Conservation (phyloP, 306 rosid species). For the Vicia faba region DNA sequence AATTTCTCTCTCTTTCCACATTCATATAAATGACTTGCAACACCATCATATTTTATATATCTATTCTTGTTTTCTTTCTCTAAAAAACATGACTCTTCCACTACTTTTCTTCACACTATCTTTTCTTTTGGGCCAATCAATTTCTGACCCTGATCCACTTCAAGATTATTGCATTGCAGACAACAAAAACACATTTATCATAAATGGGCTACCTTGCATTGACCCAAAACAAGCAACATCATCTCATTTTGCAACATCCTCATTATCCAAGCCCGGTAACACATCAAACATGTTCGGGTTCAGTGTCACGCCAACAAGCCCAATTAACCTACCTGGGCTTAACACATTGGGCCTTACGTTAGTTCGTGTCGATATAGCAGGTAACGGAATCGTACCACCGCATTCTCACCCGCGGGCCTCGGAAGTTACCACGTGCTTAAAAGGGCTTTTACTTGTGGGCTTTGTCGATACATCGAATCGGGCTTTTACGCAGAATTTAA, state of each 20-base stretch:
- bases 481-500: slow-evolving; percentile 37
- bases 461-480: slow-evolving; percentile 52
- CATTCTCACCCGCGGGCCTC: slow-evolving; percentile 77
- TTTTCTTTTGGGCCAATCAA: slow-evolving; percentile 36
- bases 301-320: slow-evolving; percentile 47
- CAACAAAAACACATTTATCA: slow-evolving; percentile 29
- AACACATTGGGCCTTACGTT: slow-evolving; percentile 71
- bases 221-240: slow-evolving; percentile 52
- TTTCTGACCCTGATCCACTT: slow-evolving; percentile 63
- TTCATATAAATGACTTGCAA: slow-evolving; percentile 26
- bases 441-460: slow-evolving; percentile 58
- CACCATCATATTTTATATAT: background rate
- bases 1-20: background rate
- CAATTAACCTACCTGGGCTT: slow-evolving; percentile 62
- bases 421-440: slow-evolving; percentile 58
- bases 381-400: slow-evolving; percentile 45
- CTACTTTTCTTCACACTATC: slow-evolving; percentile 32
- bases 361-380: slow-evolving; percentile 55
- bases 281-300: slow-evolving; percentile 49
- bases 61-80: background rate
- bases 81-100: slow-evolving; percentile 45
- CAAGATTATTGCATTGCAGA: slow-evolving; percentile 84
- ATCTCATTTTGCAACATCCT: slow-evolving; percentile 58
- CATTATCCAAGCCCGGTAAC: slow-evolving; percentile 51
- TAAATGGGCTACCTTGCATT: slow-evolving; percentile 70